Percentiles rank a stretch among this genome's conserved stretches.
Conservation (phyloP, 1,139 yeast genomes). For the Saccharomyces hybrid region DNA sequence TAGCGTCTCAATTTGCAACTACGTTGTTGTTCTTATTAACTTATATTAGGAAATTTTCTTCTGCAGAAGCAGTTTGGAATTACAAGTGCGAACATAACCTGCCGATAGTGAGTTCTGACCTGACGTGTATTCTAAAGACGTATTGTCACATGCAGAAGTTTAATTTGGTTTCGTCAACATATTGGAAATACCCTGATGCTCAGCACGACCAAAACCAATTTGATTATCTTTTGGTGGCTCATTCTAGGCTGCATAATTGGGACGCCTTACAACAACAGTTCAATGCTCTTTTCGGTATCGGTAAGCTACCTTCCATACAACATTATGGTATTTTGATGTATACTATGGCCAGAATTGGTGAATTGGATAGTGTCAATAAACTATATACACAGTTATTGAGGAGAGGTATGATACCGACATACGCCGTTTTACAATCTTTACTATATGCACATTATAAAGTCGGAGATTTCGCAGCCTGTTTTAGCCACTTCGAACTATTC, state of each 20-base stretch:
- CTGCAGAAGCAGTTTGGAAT: conserved; percentile 20
- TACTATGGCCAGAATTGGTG: conserved; percentile 54
- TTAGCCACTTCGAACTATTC: conserved; percentile 37
- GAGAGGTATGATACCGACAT: conserved; percentile 44
- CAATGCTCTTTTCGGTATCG: conserved; percentile 52
- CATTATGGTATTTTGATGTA: conserved; percentile 62
- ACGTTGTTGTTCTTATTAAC: conserved; percentile 11
- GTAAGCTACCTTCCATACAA: conserved; percentile 45
- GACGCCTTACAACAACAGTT: conserved; percentile 51
- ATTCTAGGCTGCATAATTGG: conserved; percentile 53
- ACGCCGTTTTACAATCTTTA: conserved; percentile 42
- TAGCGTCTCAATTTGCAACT: conserved; percentile 3
- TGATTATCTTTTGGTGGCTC: conserved; percentile 40
- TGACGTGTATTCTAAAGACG: conserved; percentile 23
- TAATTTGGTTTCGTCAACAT: conserved; percentile 4
- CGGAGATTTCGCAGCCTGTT: conserved; percentile 42
- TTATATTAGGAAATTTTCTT: conserved; percentile 10
- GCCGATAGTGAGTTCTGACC: conserved; percentile 17
- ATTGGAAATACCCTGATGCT: conserved; percentile 21
- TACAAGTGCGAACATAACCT: conserved; percentile 16
- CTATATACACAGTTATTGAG: conserved; percentile 43
- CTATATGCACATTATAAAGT: conserved; percentile 41
- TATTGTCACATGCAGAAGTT: conserved; percentile 18
- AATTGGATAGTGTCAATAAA: conserved; percentile 44
- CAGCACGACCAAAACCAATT: conserved; percentile 33